Conservation (phyloP, 106 monocot genomes). For the Hemerocallis citrina region DNA sequence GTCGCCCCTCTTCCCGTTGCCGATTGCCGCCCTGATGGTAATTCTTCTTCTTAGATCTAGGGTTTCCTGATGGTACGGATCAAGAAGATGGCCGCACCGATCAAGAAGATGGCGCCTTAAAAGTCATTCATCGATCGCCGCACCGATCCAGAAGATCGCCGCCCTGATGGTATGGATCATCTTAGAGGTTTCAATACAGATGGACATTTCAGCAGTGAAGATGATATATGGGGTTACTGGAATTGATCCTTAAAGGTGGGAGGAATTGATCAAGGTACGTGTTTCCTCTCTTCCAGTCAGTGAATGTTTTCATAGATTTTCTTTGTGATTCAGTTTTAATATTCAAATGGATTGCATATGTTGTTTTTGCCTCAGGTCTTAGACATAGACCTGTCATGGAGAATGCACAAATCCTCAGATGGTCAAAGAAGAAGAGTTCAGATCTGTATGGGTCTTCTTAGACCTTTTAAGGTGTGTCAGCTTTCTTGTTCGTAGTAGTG, state of each 20-base stretch:
- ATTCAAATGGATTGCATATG: not conserved
- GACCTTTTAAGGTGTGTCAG: constrained; percentile 63
- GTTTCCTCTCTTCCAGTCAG: not conserved
- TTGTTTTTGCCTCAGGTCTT: constrained; percentile 41
- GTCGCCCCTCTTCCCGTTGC: too few species aligned
- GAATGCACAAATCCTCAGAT: constrained; percentile 90
- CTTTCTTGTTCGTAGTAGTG: not conserved
- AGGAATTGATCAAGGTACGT: constrained; percentile 81
- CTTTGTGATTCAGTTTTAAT: too few species aligned
- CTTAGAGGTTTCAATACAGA: constrained; percentile 92
- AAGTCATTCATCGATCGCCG: too few species aligned
- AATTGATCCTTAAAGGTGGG: constrained; percentile 71
- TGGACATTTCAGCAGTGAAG: constrained; percentile 92
- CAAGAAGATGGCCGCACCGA: too few species aligned
- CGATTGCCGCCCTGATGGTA: too few species aligned
- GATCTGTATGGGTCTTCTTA: constrained; percentile 98
- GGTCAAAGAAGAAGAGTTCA: constrained; percentile 91
- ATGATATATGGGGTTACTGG: constrained; percentile 90
- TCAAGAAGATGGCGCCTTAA: too few species aligned
- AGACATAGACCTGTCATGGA: constrained; percentile 88
- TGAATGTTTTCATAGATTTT: too few species aligned
- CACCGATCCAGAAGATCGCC: too few species aligned
- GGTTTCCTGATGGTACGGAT: too few species aligned
- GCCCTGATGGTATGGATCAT: too few species aligned
- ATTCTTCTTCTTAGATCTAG: too few species aligned